Evolutionary conservation across 306 rosid genomes (phyloP), one percentile per base, ranked within the genome.

Genomic region (Castanopsis chinensis): DNA sequence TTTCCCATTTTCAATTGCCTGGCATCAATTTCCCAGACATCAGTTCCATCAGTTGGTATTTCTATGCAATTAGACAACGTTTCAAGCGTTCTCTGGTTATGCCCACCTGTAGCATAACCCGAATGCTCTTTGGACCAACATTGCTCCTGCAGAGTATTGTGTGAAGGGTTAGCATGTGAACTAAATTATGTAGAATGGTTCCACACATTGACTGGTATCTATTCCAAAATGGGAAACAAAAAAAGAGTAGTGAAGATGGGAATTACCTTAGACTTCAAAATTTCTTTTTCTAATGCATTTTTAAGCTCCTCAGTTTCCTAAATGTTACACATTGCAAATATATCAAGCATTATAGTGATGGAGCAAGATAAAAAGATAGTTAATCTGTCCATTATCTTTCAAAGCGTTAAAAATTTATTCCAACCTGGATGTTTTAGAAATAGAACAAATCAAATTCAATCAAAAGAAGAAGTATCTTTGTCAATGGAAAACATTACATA

Each of bases 11-110:
- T 90, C 78, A 96, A 90, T 87, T 85, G 93, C 82, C 85, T 85
- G 71, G 85, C 63, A 88, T 96, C 97, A 85, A 96, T 90, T 88
- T 91, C 99, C 99, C 99, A 96, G 76, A 96, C 99, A 91, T 96
- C 97, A 57, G 87, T 91, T 77, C 91, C 99, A 83, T 96, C 99
- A 72, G 86, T 87, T 37, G 99, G 99, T 89, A 96, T 96, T 84
- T 88, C 94, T 82, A 96, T 79, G 81, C 83, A 84, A 70, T 69
- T 83, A 60, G 88, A 87, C 73, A 86, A 79, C 30, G 82, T 79
- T 75, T 90, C 94, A 63, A 54, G 61, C 82, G 74, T 88, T 77
- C 82, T 78, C 85, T 84, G 91, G 82, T 56, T 78, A 72, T 88
- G 87, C 79, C 86, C 92, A 53, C 69, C 80, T 72, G 73, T 20